Evolutionary conservation across 768 basidiomycete genomes (phyloP).

Genomic region (Trametes villosa): DNA sequence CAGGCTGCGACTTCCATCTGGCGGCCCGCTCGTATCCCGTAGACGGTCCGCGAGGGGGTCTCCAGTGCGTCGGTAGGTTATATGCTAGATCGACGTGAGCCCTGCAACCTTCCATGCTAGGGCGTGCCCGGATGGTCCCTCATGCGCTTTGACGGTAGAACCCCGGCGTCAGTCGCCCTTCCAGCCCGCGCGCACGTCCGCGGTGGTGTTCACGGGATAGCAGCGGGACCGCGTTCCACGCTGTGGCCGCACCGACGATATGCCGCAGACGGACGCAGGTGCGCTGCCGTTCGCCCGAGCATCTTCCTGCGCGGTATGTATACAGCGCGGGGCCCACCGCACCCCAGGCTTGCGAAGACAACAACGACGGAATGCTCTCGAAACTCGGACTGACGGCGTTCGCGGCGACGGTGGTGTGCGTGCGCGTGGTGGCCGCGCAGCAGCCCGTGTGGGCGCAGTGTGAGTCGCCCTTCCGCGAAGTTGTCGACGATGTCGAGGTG

Average conservation of each 20-base stretch:
- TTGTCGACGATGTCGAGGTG: neutral
- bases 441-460: constrained; percentile 26
- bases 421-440: constrained; percentile 21
- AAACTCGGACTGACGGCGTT: constrained; percentile 13
- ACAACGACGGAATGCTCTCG: constrained; percentile 12
- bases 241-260: constrained; percentile 3
- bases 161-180: neutral
- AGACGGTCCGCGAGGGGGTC: too few species aligned
- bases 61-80: too few species aligned
- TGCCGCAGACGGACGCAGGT: neutral
- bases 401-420: constrained; percentile 13
- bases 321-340: too few species aligned
- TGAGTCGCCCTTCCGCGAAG: neutral
- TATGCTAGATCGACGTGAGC: too few species aligned
- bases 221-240: too few species aligned
- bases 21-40: too few species aligned
- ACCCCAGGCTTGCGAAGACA: neutral
- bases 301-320: neutral
- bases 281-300: neutral
- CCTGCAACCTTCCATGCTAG: too few species aligned
- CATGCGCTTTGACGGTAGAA: neutral
- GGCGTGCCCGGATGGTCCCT: too few species aligned
- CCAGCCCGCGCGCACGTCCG: neutral
- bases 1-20: too few species aligned
- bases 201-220: too few species aligned